Base-by-base conservation (phyloP, 345 rosid species). In the Mallotus nudiflorus region DNA sequence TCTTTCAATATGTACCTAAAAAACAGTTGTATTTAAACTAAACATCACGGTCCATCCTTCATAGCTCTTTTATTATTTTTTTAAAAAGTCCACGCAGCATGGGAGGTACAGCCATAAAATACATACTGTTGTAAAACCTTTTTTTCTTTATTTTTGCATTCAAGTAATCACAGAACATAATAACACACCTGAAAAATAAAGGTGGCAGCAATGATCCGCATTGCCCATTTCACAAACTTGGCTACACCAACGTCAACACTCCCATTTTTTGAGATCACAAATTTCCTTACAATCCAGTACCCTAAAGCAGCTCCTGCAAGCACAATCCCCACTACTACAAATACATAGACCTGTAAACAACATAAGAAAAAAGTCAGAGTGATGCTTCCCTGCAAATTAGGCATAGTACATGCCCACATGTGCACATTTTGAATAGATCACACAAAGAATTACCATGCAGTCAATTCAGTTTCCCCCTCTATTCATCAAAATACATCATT, bases 261-360 rank as follows among this genome's bases (percentile, higher is more conserved):
- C 68, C 97, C 97, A 72, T 90, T 94, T 71, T 87, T 82, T 16
- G 87, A 81, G 31, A 95, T 82, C 24, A 92, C 92, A 73, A 83
- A 95, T 76, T 84, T 95, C 72, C 90, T 85, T 76, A 95, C 99
- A 19, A 92, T 84, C 97, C 98, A 95, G 75, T 79, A 90, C 66
- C 99, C 99, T 49, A 89, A 78, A 76, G 90, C 98, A 81, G 99
- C 99, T 78, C 99, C 99, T 0, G 96, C 70, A n/a, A 92, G 78
- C 66, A 82, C 70, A 74, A 89, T 81, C 71, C 91, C 96, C 6
- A 89, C 87, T 44, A 92, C 70, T 49, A 88, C 73, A 55, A 90
- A 81, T 45, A 95, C 40, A 22, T 83, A 87, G 35, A 89, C 92
- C 98, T 92, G 90, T 58, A 67, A 51, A 46, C 9, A 60, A 58